Base-by-base conservation (phyloP, 2,329 filamentous ascomycete genomes). In the Fusarium siculi region DNA sequence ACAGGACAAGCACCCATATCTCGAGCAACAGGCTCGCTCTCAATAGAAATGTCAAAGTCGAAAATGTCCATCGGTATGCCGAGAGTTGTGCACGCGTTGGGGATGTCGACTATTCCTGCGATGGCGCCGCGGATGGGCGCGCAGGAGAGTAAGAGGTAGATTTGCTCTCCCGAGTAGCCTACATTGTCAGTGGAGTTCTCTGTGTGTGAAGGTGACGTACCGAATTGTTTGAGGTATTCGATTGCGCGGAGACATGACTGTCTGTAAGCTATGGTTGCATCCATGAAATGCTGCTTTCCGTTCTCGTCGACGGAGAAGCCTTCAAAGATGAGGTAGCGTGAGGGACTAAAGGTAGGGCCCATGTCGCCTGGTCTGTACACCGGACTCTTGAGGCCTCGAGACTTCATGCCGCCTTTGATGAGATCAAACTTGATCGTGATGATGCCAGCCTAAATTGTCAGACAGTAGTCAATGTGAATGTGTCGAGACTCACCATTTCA, bases 21-120 rank as follows among this genome's bases (percentile, higher is more conserved):
- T 2, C 72, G 58, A 64, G 73, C 77, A 25, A 88, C 89, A 11
- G 87, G 73, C 15, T 85, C 9, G 19, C 46, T 74, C 85, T 86
- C 63, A 87, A 94, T 93, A 52, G 90, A 89, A 74, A 97, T 96
- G 80, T 97, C 95, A 82, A 98, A 97, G 79, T 96, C 93, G 77
- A 98, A 98, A 59, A 98, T 97, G 82, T 97, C 95, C 87, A 97
- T 94, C 2, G 95, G 95, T 60, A 97, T 80, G 0, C 94, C 95
- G 66, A 97, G 85, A 0, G 95, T 97, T 8, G 95, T 97, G 79
- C 95, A 97, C 1, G 93, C 93, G 79, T 97, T 97, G 0, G 95
- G 95, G 54, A 97, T 93, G 81, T 97, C 94, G 14, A 97, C 95
- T 63, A 97, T 93, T 0, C 95, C 95, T 3, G 94, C 95, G 57